Percentiles rank a stretch among this genome's conserved stretches.
Conservation (phyloP, 1,284 basidiomycete species). For the Irpex rosettiformis region DNA sequence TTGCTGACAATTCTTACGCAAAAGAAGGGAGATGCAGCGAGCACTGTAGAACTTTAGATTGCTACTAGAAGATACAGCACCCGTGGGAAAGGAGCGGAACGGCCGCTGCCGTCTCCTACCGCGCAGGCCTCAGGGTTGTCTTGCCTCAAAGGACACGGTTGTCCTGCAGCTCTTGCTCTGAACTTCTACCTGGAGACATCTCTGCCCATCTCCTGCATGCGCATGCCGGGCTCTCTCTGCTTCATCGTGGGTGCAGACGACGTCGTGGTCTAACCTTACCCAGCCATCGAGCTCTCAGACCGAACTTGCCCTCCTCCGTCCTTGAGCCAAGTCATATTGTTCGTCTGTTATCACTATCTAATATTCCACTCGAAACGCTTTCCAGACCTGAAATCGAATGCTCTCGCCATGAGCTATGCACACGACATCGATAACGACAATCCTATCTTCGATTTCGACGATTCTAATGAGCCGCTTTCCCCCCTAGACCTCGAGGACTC, state of each 20-base stretch:
- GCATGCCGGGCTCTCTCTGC: background rate
- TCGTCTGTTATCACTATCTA: conserved; percentile 13
- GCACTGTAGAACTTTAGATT: background rate
- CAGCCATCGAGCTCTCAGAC: background rate
- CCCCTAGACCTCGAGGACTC: conserved; percentile 23
- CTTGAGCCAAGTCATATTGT: background rate
- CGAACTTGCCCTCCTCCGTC: conserved; percentile 1
- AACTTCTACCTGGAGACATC: background rate
- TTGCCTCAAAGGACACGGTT: background rate
- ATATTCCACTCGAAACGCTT: background rate
- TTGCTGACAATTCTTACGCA: background rate
- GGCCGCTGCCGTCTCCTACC: background rate
- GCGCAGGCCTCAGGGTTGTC: background rate
- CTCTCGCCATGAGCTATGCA: conserved; percentile 39
- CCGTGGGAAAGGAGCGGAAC: conserved; percentile 6
- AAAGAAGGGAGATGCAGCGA: background rate
- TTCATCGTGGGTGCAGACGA: background rate
- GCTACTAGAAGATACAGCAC: conserved; percentile 3
- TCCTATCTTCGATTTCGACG: conserved; percentile 40
- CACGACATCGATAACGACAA: conserved; percentile 52
- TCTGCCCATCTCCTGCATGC: background rate
- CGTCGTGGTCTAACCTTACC: background rate
- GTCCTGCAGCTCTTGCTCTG: background rate
- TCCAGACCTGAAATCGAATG: conserved; percentile 16
- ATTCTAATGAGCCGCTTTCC: conserved; percentile 11